Evolutionary conservation across 805 yeast species (phyloP).

Genomic region (Yamadazyma scolyti): DNA sequence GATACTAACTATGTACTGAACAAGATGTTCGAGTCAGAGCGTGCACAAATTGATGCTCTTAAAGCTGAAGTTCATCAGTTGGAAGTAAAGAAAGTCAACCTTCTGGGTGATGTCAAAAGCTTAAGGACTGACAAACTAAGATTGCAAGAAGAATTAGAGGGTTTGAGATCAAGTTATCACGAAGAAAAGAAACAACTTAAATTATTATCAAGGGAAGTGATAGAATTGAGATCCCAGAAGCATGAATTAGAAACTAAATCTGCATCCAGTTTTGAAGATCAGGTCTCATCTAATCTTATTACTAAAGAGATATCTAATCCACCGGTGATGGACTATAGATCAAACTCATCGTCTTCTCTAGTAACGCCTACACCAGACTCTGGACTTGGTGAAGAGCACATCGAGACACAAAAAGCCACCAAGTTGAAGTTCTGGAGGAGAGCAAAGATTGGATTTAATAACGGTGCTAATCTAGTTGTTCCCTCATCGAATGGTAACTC

Average conservation of each 20-base stretch:
- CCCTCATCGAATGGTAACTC: slow-evolving; percentile 5
- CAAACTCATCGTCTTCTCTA: slow-evolving; percentile 16
- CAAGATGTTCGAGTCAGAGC: slow-evolving; percentile 5
- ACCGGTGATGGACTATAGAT: slow-evolving; percentile 7
- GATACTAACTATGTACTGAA: slow-evolving; percentile 7
- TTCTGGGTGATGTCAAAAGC: slow-evolving; percentile 10
- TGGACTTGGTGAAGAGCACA: slow-evolving; percentile 16
- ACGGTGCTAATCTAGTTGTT: slow-evolving; percentile 9
- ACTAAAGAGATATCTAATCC: slow-evolving; percentile 3
- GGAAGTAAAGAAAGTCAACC: slow-evolving; percentile 11
- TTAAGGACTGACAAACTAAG: slow-evolving; percentile 24
- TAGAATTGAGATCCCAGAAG: slow-evolving; percentile 46
- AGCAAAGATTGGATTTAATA: slow-evolving; percentile 30
- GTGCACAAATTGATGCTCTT: slow-evolving; percentile 9
- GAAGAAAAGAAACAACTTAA: slow-evolving; percentile 11
- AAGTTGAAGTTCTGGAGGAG: slow-evolving; percentile 44
- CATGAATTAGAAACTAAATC: slow-evolving; percentile 29
- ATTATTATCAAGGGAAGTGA: slow-evolving; percentile 47
- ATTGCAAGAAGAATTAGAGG: slow-evolving; percentile 8
- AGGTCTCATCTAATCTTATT: too few relatives aligned
- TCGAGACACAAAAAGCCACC: slow-evolving; percentile 39
- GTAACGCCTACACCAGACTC: too few relatives aligned
- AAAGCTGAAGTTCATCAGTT: slow-evolving; percentile 40
- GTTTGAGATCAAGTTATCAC: slow-evolving; percentile 7
- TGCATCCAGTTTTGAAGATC: neutral